Conservation (phyloP, 495 filamentous ascomycete genomes). For the Xylaria bambusicola region DNA sequence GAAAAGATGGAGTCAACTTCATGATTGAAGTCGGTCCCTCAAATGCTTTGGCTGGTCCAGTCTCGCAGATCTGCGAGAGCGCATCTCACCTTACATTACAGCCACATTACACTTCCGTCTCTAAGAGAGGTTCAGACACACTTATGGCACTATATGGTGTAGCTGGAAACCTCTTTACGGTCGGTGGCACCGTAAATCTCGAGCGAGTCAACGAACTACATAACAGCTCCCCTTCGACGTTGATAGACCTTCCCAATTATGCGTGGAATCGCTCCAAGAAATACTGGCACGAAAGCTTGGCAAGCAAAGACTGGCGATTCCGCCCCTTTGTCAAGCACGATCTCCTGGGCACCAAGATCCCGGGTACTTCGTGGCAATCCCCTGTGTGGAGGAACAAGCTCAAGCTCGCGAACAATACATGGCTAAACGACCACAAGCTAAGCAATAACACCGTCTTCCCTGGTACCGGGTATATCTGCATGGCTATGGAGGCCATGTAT, state of each 20-base stretch:
- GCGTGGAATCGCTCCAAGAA: constrained; percentile 44
- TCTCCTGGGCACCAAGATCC: constrained; percentile 16
- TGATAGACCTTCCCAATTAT: constrained; percentile 43
- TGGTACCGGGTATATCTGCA: constrained; percentile 37
- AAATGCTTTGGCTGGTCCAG: background rate
- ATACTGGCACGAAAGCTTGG: constrained; percentile 32
- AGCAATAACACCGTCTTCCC: constrained; percentile 33
- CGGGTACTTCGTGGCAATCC: constrained; percentile 6
- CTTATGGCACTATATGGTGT: constrained; percentile 26
- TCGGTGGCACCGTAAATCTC: background rate
- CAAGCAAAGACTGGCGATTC: constrained; percentile 26
- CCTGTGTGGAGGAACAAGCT: constrained; percentile 35
- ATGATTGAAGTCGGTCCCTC: background rate
- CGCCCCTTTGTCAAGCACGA: constrained; percentile 26
- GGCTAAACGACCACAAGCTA: constrained; percentile 39
- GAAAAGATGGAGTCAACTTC: background rate
- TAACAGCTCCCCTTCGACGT: background rate
- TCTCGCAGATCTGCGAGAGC: background rate
- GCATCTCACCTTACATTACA: background rate
- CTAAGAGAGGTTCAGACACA: constrained; percentile 20
- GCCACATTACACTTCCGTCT: background rate
- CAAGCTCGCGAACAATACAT: constrained; percentile 32
- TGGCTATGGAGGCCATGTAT: constrained; percentile 40
- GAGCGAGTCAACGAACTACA: background rate
- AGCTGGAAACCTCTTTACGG: constrained; percentile 32